These are phyloP conservation scores for Fusarium musae DNA, from an alignment of 2,329 filamentous ascomycete species.

Conservation along the genomic window DNA sequence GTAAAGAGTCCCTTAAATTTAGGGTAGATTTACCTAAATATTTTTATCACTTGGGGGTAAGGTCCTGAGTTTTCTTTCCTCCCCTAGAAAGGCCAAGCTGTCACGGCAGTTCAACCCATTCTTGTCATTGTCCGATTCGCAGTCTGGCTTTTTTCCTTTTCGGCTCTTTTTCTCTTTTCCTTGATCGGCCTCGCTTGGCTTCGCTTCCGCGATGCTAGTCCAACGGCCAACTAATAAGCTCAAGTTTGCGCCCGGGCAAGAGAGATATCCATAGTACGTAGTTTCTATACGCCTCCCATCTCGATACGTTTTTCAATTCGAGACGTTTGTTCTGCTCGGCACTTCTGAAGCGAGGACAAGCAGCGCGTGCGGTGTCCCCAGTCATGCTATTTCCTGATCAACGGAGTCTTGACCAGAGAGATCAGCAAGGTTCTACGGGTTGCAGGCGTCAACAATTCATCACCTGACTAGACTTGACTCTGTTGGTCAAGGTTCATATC, in stretches of 20 bases:
- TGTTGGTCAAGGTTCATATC: constrained; percentile 13
- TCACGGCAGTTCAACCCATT: constrained; percentile 15
- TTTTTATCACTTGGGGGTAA: no score
- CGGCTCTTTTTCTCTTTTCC: constrained; percentile 1
- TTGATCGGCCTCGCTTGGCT: constrained; percentile 14
- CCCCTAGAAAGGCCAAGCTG: not conserved
- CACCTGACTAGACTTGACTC: constrained; percentile 43
- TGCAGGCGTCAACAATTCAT: constrained; percentile 41
- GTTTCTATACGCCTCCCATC: constrained; percentile 19
- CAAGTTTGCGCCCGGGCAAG: constrained; percentile 30
- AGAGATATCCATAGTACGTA: constrained; percentile 4
- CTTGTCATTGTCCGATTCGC: constrained; percentile 3
- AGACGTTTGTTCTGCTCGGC: constrained; percentile 23
- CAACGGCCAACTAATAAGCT: constrained; percentile 28
- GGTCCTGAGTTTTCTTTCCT: no score
- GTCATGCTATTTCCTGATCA: not conserved
- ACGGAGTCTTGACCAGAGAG: not conserved
- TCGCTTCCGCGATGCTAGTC: constrained; percentile 13
- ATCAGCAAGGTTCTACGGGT: constrained; percentile 30
- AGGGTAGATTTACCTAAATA: no score
- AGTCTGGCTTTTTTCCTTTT: not conserved
- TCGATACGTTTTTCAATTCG: constrained; percentile 11
- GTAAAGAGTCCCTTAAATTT: no score
- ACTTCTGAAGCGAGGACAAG: constrained; percentile 21
- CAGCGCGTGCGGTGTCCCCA: not conserved